Evolutionary conservation across 495 filamentous ascomycete species (phyloP), one percentile per base, ranked within the genome.

Genomic region (Aspergillus affinis): DNA sequence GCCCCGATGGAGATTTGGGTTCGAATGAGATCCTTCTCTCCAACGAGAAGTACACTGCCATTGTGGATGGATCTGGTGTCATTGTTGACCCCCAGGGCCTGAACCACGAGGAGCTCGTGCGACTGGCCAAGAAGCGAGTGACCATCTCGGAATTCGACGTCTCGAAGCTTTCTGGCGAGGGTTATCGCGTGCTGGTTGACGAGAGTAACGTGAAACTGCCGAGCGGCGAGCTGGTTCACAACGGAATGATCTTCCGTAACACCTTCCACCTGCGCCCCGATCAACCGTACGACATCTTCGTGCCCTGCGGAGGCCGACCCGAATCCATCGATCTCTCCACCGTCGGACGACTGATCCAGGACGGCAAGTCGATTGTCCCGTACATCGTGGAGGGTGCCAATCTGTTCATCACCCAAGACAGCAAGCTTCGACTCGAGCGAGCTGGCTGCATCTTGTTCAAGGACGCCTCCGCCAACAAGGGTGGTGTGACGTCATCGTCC

Each of bases 311-410:
- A 76, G 94, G 94, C 57, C 90, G 94, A 13, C 94, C 94, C 5
- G 95, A 98, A 78, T 96, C 93, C 2, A 96, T 98, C 67, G 95
- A 98, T 68, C 83, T 98, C 61, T 86, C 88, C 49, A 90, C 87
- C 12, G 93, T 91, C 30, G 85, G 81, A 70, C 89, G 89, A 72
- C 84, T 98, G 57, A 96, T 98, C 72, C 67, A 77, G 49, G 85
- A 94, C 59, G 90, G 90, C 74, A 96, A 94, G 78, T 81, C 82
- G 17, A 83, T 82, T 6, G 88, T 98, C 58, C 92, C 92, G 6
- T 98, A 94, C 78, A 93, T 98, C 29, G 94, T 98, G 50, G 94
- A 98, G 74, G 94, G 94, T 20, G 94, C 94, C 69, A 98, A 98
- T 70, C 81, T 98, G 46, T 98, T 98, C 84, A 94, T 98, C 75